These are phyloP conservation scores for Aspergillus pseudonomiae DNA, from an alignment of 2,329 filamentous ascomycete species.

Conservation along the genomic window DNA sequence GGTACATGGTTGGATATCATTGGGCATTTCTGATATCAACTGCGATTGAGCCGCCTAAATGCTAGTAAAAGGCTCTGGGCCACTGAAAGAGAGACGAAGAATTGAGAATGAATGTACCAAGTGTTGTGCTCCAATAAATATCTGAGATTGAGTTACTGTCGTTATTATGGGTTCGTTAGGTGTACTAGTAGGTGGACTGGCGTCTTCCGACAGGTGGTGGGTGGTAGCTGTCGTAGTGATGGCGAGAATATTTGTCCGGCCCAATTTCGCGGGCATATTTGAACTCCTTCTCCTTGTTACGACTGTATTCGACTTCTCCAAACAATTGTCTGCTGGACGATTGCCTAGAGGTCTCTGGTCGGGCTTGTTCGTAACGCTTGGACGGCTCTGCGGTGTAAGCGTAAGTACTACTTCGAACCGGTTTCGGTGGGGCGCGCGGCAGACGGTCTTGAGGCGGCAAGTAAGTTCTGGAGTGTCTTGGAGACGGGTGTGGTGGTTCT, in stretches of 20 bases:
- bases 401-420: conserved; percentile 33
- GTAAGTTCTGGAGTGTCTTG: conserved; percentile 30
- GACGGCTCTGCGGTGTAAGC: conserved; percentile 27
- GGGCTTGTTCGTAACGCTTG: conserved; percentile 27
- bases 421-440: conserved; percentile 27
- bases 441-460: conserved; percentile 34
- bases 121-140: conserved; percentile 8
- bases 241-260: conserved; percentile 22
- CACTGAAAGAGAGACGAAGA: conserved; percentile 8
- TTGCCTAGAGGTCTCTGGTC: conserved; percentile 20
- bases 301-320: conserved; percentile 29
- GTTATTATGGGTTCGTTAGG: conserved; percentile 22
- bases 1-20: not conserved
- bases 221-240: conserved; percentile 25
- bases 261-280: conserved; percentile 33
- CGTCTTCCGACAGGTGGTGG: conserved; percentile 26
- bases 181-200: conserved; percentile 27
- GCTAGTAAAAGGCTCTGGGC: conserved; percentile 2
- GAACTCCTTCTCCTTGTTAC: conserved; percentile 29
- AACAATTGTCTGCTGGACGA: conserved; percentile 19
- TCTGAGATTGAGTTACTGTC: conserved; percentile 19
- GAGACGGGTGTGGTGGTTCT: conserved; percentile 29
- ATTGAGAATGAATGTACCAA: conserved; percentile 1
- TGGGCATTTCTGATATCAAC: conserved; percentile 2
- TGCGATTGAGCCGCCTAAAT: conserved; percentile 4